Conservation (phyloP, 768 basidiomycete species). For the Jaapia argillacea region DNA sequence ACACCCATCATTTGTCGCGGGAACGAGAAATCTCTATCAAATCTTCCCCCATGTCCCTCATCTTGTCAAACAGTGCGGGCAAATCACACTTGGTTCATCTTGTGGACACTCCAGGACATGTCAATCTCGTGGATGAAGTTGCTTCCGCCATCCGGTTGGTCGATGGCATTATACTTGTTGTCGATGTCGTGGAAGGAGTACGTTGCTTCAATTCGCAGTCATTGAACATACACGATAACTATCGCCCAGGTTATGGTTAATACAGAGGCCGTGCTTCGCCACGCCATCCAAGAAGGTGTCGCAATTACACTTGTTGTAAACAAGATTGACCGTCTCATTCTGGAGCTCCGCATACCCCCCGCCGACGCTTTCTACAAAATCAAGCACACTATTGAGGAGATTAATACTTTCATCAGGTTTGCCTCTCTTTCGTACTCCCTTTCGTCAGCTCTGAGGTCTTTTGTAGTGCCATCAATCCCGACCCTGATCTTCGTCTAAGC, state of each 20-base stretch:
- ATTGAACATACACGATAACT: conserved; percentile 8
- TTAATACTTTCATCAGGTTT: conserved; percentile 92
- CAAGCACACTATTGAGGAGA: conserved; percentile 97
- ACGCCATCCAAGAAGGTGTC: conserved; percentile 82
- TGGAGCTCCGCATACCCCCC: conserved; percentile 93
- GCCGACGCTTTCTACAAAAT: conserved; percentile 98
- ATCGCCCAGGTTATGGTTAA: conserved; percentile 75
- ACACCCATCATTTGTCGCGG: conserved; percentile 85
- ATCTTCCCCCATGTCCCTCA: conserved; percentile 91
- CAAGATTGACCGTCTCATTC: conserved; percentile 95
- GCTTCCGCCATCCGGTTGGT: conserved; percentile 78
- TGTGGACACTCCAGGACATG: conserved; percentile 96
- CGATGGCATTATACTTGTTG: conserved; percentile 89
- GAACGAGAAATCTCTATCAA: conserved; percentile 91
- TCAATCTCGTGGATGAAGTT: conserved; percentile 98
- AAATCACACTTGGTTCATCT: conserved; percentile 93
- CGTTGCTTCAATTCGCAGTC: conserved; percentile 18
- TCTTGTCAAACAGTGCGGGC: conserved; percentile 74
- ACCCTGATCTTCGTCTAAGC: conserved; percentile 80
- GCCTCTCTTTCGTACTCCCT: no score
- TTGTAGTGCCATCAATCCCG: conserved; percentile 69
- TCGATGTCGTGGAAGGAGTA: conserved; percentile 98
- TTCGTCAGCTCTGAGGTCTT: conserved; percentile 1
- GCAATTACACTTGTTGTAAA: conserved; percentile 92
- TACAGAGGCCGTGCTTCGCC: conserved; percentile 79